Conservation (phyloP, 352 stramenopile species). For the Phytophthora quininea region DNA sequence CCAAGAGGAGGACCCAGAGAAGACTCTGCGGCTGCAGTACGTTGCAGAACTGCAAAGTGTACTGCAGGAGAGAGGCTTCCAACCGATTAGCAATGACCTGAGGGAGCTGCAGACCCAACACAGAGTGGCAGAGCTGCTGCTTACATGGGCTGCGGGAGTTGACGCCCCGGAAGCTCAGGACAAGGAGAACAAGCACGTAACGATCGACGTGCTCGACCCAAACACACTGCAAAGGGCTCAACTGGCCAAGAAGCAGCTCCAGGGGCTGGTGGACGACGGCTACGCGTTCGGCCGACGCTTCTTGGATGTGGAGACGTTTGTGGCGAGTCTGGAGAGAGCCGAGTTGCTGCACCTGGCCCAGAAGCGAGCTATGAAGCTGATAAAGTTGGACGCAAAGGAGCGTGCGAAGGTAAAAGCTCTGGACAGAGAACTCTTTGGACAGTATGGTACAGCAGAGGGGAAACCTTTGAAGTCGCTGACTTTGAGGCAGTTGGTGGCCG, state of each 20-base stretch:
- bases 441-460: slow-evolving; percentile 52
- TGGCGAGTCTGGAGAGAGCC: slow-evolving; percentile 50
- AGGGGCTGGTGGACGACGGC: slow-evolving; percentile 48
- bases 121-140: slow-evolving; percentile 49
- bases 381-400: slow-evolving; percentile 41
- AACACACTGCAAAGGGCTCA: slow-evolving; percentile 28
- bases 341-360: slow-evolving; percentile 49
- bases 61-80: slow-evolving; percentile 44
- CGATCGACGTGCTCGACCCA: slow-evolving; percentile 22
- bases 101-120: slow-evolving; percentile 47
- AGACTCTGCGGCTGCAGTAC: slow-evolving; percentile 36
- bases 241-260: slow-evolving; percentile 51
- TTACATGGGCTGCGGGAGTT: slow-evolving; percentile 28
- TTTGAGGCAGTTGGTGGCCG: slow-evolving; percentile 62
- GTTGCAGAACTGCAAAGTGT: slow-evolving; percentile 37
- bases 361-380: slow-evolving; percentile 30
- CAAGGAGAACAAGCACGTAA: slow-evolving; percentile 17
- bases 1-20: slow-evolving; percentile 6
- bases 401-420: slow-evolving; percentile 46
- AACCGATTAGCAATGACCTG: slow-evolving; percentile 34
- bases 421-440: slow-evolving; percentile 57
- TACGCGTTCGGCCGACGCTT: slow-evolving; percentile 77
- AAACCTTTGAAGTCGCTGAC: slow-evolving; percentile 63
- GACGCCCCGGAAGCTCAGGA: slow-evolving; percentile 1
- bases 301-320: slow-evolving; percentile 54